Percentiles rank a stretch among this genome's conserved stretches.
phyloP scores from a whole-genome alignment of 805 yeast species.

The Candida nonsorbophila region DNA sequence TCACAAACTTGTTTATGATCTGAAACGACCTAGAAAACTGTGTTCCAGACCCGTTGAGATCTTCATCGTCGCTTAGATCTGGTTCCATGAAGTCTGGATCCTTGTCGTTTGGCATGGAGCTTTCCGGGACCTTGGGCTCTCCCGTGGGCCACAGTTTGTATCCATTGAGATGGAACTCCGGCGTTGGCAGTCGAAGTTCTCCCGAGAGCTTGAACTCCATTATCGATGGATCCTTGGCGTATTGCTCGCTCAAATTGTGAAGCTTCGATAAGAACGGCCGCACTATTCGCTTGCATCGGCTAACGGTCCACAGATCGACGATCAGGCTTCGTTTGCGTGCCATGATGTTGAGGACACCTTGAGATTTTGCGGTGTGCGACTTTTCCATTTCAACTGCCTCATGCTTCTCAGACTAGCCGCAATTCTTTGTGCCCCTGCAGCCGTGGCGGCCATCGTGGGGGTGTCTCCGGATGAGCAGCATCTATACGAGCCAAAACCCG shows the following conservation, averaged over 20 bases:
- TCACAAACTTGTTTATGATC: conserved; percentile 1
- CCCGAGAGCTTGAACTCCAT: background rate
- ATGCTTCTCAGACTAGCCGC: conserved; percentile 1
- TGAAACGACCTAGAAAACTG: too few species aligned
- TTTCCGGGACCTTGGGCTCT: too few species aligned
- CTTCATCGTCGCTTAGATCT: too few species aligned
- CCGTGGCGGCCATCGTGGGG: conserved; percentile 18
- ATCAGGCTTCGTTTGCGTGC: background rate
- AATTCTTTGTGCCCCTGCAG: background rate
- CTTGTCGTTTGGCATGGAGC: too few species aligned
- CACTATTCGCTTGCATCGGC: conserved; percentile 27
- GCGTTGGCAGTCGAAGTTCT: conserved; percentile 1
- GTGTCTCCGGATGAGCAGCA: conserved; percentile 33
- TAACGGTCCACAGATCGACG: conserved; percentile 5
- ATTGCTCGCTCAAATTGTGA: conserved; percentile 25
- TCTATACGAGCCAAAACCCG: conserved; percentile 46
- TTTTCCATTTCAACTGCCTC: background rate
- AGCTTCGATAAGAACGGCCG: conserved; percentile 34
- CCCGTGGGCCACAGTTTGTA: too few species aligned
- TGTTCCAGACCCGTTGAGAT: too few species aligned
- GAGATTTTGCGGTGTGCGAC: background rate
- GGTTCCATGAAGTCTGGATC: too few species aligned
- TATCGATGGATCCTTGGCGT: conserved; percentile 18
- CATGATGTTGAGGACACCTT: background rate
- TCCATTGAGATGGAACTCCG: background rate